Base-by-base conservation (phyloP, 2,329 filamentous ascomycete genomes). In the Aureobasidium sp. region DNA sequence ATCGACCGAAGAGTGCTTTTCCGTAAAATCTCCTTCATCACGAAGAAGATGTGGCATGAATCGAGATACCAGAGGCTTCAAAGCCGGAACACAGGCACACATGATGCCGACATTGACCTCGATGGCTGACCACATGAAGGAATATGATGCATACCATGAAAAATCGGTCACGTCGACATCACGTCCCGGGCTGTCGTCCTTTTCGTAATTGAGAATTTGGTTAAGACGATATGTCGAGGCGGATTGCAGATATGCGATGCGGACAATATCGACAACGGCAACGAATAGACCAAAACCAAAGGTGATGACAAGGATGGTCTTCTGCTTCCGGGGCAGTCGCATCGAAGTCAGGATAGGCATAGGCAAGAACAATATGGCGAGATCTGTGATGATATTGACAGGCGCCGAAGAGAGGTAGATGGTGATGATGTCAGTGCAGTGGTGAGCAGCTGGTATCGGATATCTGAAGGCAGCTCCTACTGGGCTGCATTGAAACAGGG, bases 111-210 rank as follows among this genome's bases (percentile, higher is more conserved):
- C 79, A 65, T 95, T 94, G 69, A 96, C 90, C 72, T 96, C 92
- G 58, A 96, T 85, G 13, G 87, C 88, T 17, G 89, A 93, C 93
- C 92, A 97, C 89, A 96, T 93, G 69, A 95, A 87, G 0, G 90
- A 89, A 5, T 91, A 75, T 0, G 89, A 90, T 0, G 89, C 89
- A 69, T 93, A 91, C 85, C 80, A 84, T 38, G 79, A 79, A 62
- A 83, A 81, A 64, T 84, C 81, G 9, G 75, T 76, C 10, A 71
- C 68, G 15, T 74, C 71, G 40, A 77, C 25, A 19, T 69, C 31
- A 69, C 67, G 33, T 68, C 70, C n/a, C 63, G 68, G 60, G 60
- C 65, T 60, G 38, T 60, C 57, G 31, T 68, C 64, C 6, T 63
- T 54, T 3, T 54, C 62, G 19, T 71, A 65, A 13, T 64, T 62